Percentiles rank a stretch among this genome's conserved stretches.
Evolutionary conservation across 2,329 filamentous ascomycete genomes (phyloP).

Genomic region (Talaromyces marneffei): DNA sequence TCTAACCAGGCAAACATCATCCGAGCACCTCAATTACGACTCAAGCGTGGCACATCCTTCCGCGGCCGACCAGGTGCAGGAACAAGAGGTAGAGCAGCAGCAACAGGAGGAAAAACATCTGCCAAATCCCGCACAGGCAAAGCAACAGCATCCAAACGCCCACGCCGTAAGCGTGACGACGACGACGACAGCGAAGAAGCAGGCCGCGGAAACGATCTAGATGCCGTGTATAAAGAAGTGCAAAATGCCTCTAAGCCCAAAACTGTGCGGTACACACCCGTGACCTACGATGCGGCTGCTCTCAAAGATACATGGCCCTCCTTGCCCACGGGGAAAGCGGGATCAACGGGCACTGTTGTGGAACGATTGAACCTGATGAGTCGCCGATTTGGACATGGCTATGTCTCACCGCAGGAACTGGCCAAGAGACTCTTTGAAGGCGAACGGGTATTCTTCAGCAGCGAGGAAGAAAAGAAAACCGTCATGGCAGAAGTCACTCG

Average conservation of each 20-base stretch:
- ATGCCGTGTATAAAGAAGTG: constrained; percentile 27
- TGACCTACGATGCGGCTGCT: constrained; percentile 26
- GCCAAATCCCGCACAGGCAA: constrained; percentile 6
- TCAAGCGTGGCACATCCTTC: constrained; percentile 17
- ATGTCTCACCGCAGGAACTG: constrained; percentile 32
- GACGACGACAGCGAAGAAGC: constrained; percentile 22
- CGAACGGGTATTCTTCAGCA: constrained; percentile 34
- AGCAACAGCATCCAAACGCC: constrained; percentile 13
- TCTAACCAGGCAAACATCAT: constrained; percentile 28
- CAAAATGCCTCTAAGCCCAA: constrained; percentile 24
- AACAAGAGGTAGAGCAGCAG: neutral
- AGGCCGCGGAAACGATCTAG: constrained; percentile 23
- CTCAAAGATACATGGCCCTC: constrained; percentile 37
- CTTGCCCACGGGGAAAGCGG: constrained; percentile 28
- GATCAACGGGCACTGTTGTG: constrained; percentile 25
- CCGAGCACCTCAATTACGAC: constrained; percentile 23
- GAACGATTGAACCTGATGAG: constrained; percentile 33
- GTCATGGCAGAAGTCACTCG: constrained; percentile 32
- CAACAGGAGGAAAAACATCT: neutral
- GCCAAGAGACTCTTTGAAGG: constrained; percentile 33
- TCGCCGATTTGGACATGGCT: constrained; percentile 31
- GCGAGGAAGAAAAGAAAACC: constrained; percentile 32
- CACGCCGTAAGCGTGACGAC: constrained; percentile 17
- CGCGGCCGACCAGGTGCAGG: constrained; percentile 15
- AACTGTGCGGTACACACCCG: constrained; percentile 32